Evolutionary conservation across 2,329 filamentous ascomycete genomes (phyloP).

Genomic region (Achaetomium macrosporum): DNA sequence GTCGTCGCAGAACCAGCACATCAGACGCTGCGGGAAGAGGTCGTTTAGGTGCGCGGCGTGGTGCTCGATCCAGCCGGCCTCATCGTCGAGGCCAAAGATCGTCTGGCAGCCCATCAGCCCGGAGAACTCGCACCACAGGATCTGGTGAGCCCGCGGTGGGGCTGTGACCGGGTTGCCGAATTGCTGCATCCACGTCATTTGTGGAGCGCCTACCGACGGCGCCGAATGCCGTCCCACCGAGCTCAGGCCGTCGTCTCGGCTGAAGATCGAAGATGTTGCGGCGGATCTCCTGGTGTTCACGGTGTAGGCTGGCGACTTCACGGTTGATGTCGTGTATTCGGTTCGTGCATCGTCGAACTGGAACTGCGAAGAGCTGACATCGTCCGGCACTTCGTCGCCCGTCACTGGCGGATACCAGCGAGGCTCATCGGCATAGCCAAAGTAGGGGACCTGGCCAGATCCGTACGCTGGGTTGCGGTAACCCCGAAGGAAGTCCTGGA

Average conservation of each 20-base stretch:
- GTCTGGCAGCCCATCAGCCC: conserved; percentile 32
- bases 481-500: neutral
- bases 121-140: conserved; percentile 43
- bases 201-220: conserved; percentile 1
- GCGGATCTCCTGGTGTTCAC: conserved; percentile 6
- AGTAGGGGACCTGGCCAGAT: neutral
- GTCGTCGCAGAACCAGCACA: conserved; percentile 48
- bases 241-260: neutral
- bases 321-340: conserved; percentile 6
- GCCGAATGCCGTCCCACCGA: conserved; percentile 4
- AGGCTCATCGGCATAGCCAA: neutral
- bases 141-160: neutral
- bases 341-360: neutral
- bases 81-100: conserved; percentile 35
- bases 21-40: conserved; percentile 31
- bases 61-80: conserved; percentile 43
- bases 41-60: conserved; percentile 33
- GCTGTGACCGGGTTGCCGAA: neutral
- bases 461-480: neutral
- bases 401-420: neutral
- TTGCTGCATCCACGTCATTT: neutral
- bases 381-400: neutral
- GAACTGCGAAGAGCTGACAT: neutral
- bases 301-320: conserved; percentile 3
- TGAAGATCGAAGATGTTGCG: conserved; percentile 3